phyloP scores from a whole-genome alignment of 495 filamentous ascomycete genomes.

The Neurospora sp. region DNA sequence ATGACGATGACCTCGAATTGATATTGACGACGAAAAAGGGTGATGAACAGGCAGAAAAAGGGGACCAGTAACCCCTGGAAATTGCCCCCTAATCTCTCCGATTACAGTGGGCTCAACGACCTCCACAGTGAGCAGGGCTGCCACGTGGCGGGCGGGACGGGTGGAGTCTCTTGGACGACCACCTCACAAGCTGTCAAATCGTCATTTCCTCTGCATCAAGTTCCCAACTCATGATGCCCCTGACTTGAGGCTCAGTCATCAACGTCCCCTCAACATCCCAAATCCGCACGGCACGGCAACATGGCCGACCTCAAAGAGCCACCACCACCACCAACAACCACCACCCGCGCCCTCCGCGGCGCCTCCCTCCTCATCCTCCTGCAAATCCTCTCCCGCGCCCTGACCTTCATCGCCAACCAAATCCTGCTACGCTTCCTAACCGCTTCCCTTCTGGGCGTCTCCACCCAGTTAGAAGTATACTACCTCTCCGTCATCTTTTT shows the following conservation, averaged over 20 bases:
- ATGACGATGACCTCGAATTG: neutral
- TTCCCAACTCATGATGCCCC: neutral
- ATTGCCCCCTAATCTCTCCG: neutral
- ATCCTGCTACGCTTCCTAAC: conserved; percentile 77
- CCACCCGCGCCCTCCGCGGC: conserved; percentile 36
- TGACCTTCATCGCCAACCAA: conserved; percentile 90
- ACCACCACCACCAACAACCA: neutral
- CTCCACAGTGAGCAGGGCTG: neutral
- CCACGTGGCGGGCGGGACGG: neutral
- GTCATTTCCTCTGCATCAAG: neutral
- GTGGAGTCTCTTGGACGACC: neutral
- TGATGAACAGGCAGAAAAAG: neutral
- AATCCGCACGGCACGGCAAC: neutral
- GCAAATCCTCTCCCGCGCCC: conserved; percentile 68
- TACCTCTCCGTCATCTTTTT: conserved; percentile 84
- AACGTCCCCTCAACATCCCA: neutral
- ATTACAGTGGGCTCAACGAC: neutral
- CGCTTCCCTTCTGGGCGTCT: conserved; percentile 70
- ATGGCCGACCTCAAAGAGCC: neutral
- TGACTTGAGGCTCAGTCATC: neutral
- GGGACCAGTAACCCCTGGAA: neutral
- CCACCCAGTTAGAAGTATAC: conserved; percentile 84
- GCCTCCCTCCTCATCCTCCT: conserved; percentile 80
- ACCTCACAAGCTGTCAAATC: neutral
- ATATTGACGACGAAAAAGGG: neutral